phyloP scores from a whole-genome alignment of 2,329 filamentous ascomycete species.

The Microdochium trichocladiopsis region DNA sequence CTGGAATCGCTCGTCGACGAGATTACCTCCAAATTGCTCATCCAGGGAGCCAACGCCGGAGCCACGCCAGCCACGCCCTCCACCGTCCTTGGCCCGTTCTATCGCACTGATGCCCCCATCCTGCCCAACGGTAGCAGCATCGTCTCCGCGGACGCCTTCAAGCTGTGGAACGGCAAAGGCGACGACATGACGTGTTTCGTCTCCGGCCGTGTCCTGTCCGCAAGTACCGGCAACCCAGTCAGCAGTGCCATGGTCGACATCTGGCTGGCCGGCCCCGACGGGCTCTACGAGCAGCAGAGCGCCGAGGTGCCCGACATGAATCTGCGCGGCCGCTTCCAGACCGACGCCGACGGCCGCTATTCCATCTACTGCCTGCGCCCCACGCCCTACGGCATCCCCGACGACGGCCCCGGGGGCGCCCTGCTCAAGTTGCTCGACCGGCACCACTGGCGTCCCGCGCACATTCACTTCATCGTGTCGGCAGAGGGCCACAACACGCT shows the following conservation, averaged over 20 bases:
- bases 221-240: slow-evolving; percentile 56
- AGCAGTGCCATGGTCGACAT: slow-evolving; percentile 63
- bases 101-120: slow-evolving; percentile 64
- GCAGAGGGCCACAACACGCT: slow-evolving; percentile 39
- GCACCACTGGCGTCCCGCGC: slow-evolving; percentile 49
- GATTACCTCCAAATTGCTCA: slow-evolving; percentile 59
- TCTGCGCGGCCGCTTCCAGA: slow-evolving; percentile 64
- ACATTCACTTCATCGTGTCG: slow-evolving; percentile 50
- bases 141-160: slow-evolving; percentile 39
- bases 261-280: slow-evolving; percentile 74
- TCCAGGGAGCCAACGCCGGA: slow-evolving; percentile 22
- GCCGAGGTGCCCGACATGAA: slow-evolving; percentile 57
- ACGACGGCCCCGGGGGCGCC: slow-evolving; percentile 45
- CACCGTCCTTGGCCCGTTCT: slow-evolving; percentile 81
- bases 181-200: slow-evolving; percentile 59
- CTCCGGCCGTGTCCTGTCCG: slow-evolving; percentile 44
- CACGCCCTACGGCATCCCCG: slow-evolving; percentile 44
- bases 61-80: slow-evolving; percentile 58
- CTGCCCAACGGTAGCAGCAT: slow-evolving; percentile 66
- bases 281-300: slow-evolving; percentile 68
- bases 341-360: slow-evolving; percentile 58
- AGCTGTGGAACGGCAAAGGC: slow-evolving; percentile 34
- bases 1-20: slow-evolving; percentile 77
- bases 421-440: slow-evolving; percentile 47
- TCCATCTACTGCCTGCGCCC: slow-evolving; percentile 54